These are phyloP conservation scores for Raffaelea ambrosiae DNA, from an alignment of 2,329 filamentous ascomycete genomes.

Conservation along the genomic window DNA sequence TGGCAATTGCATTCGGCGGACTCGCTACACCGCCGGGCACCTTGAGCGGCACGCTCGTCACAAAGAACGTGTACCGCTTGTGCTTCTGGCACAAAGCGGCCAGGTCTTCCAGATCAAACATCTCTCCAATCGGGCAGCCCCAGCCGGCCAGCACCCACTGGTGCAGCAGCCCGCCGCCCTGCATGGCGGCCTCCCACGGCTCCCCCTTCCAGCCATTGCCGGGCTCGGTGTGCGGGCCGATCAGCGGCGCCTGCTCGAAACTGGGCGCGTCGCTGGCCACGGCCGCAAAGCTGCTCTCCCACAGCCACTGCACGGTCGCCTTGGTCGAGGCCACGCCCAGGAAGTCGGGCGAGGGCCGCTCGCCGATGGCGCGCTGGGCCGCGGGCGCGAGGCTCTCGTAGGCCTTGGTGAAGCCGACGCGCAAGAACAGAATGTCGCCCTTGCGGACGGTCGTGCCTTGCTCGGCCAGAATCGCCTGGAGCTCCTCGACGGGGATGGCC, in stretches of 20 bases:
- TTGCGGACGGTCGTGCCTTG: conserved; percentile 23
- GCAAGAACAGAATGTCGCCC: conserved; percentile 31
- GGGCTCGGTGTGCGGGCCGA: conserved; percentile 9
- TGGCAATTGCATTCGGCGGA: conserved; percentile 28
- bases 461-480: conserved; percentile 24
- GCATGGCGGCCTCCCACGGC: conserved; percentile 13
- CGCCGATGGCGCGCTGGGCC: conserved; percentile 21
- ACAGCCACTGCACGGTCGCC: conserved; percentile 32
- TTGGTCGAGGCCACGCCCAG: conserved; percentile 29
- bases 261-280: conserved; percentile 33
- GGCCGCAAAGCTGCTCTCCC: conserved; percentile 35
- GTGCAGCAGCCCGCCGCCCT: conserved; percentile 20
- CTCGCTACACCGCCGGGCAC: conserved; percentile 27
- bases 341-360: conserved; percentile 16
- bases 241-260: conserved; percentile 31
- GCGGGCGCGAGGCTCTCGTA: conserved; percentile 17
- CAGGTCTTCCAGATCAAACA: conserved; percentile 36
- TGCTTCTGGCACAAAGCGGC: conserved; percentile 22
- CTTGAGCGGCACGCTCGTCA: conserved; percentile 28
- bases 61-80: conserved; percentile 30
- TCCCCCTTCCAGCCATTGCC: conserved; percentile 8
- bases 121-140: conserved; percentile 42
- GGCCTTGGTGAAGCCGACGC: conserved; percentile 24
- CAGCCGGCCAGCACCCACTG: conserved; percentile 38
- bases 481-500: conserved; percentile 17